These are phyloP conservation scores for Irpex rosettiformis DNA, from an alignment of 1,284 basidiomycete species.

Conservation along the genomic window DNA sequence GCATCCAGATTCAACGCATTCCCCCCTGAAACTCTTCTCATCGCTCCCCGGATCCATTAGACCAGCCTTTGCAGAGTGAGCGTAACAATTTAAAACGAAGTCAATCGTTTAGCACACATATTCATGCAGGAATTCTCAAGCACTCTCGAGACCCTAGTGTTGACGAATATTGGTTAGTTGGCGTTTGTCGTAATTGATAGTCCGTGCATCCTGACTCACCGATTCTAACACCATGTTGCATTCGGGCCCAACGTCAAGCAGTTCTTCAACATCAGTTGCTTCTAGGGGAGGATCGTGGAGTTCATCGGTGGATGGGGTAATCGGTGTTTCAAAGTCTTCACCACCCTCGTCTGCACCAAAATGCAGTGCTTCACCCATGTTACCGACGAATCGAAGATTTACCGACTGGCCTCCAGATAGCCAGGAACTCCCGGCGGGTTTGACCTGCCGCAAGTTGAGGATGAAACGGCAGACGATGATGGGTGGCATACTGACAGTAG, in stretches of 20 bases:
- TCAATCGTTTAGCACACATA: too few relatives aligned
- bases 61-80: background rate
- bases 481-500: background rate
- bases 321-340: too few relatives aligned
- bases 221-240: too few relatives aligned
- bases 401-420: background rate
- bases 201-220: too few relatives aligned
- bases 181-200: too few relatives aligned
- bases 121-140: background rate
- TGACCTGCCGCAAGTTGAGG: background rate
- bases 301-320: too few relatives aligned
- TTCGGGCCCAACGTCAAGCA: too few relatives aligned
- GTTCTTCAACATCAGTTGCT: too few relatives aligned
- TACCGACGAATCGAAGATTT: background rate
- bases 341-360: background rate
- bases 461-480: background rate
- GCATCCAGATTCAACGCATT: background rate
- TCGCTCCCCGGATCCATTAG: background rate
- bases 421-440: background rate
- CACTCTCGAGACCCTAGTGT: too few relatives aligned
- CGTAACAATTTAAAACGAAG: too few relatives aligned
- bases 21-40: background rate
- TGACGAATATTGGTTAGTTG: too few relatives aligned
- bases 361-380: background rate
- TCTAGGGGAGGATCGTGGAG: too few relatives aligned